Percentiles rank a stretch among this genome's conserved stretches.
Evolutionary conservation across 768 basidiomycete genomes (phyloP).

Genomic region (Myochromella boudieri): DNA sequence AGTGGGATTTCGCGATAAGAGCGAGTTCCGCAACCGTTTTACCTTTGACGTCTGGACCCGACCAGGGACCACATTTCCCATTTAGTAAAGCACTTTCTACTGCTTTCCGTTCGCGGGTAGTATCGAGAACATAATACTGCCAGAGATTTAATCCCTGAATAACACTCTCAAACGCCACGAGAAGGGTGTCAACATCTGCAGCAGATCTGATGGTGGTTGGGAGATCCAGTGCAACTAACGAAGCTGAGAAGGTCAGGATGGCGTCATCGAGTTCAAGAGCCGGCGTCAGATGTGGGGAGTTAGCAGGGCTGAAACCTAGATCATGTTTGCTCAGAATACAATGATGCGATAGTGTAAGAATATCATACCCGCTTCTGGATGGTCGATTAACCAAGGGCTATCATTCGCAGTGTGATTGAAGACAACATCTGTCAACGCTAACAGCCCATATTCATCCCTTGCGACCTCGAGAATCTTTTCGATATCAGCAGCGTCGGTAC

Average conservation of each 20-base stretch:
- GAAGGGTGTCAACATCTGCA: slow-evolving; percentile 67
- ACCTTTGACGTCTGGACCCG: slow-evolving; percentile 54
- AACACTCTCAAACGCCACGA: slow-evolving; percentile 58
- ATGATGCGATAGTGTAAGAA: neutral
- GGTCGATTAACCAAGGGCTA: slow-evolving; percentile 85
- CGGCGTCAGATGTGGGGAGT: slow-evolving; percentile 90
- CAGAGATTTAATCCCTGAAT: slow-evolving; percentile 74
- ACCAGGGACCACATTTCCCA: slow-evolving; percentile 54
- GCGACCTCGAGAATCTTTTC: slow-evolving; percentile 68
- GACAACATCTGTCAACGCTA: slow-evolving; percentile 93
- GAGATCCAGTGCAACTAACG: slow-evolving; percentile 63
- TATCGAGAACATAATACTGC: slow-evolving; percentile 93
- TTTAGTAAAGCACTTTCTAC: slow-evolving; percentile 55
- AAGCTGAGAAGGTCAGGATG: slow-evolving; percentile 76
- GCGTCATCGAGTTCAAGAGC: slow-evolving; percentile 91
- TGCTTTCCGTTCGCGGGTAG: slow-evolving; percentile 56
- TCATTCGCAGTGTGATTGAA: slow-evolving; percentile 97
- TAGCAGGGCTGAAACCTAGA: slow-evolving; percentile 84
- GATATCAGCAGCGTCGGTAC: slow-evolving; percentile 57
- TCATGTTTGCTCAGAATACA: neutral
- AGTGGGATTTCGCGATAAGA: too few species aligned
- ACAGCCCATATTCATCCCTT: slow-evolving; percentile 82
- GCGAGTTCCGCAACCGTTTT: slow-evolving; percentile 69
- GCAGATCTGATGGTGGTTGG: slow-evolving; percentile 68
- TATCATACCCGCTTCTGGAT: slow-evolving; percentile 88